Conservation (phyloP, 139 green algal species). For the Volvox reticuliferus region DNA sequence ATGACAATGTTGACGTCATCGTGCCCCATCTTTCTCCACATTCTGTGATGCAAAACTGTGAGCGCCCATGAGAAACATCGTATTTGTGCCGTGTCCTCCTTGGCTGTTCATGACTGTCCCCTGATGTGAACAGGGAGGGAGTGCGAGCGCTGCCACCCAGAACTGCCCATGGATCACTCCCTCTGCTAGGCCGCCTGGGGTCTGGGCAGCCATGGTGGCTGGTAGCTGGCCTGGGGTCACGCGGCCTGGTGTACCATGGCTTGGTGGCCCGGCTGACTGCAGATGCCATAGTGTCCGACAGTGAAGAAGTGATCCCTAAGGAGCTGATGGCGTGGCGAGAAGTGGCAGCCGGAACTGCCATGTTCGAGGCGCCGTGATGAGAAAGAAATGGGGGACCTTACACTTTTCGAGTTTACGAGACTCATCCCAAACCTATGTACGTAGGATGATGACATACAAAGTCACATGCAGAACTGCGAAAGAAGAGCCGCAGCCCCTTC, state of each 20-base stretch:
- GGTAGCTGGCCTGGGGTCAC: slow-evolving; percentile 79
- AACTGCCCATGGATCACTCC: slow-evolving; percentile 73
- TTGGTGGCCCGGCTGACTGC: slow-evolving; percentile 77
- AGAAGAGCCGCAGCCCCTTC: too few species aligned
- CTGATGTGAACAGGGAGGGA: slow-evolving; percentile 63
- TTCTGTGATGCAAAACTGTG: too few species aligned
- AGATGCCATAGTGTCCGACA: slow-evolving; percentile 57
- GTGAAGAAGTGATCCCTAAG: slow-evolving; percentile 59
- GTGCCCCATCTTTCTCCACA: too few species aligned
- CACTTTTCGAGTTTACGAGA: too few species aligned
- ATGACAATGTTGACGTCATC: too few species aligned
- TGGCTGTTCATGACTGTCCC: too few species aligned
- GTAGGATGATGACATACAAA: too few species aligned
- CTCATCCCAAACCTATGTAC: too few species aligned
- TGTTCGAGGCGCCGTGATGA: slow-evolving; percentile 32
- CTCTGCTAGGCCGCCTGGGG: slow-evolving; percentile 66
- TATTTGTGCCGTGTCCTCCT: too few species aligned
- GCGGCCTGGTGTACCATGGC: slow-evolving; percentile 91
- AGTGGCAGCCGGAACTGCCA: slow-evolving; percentile 25
- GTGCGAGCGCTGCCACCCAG: slow-evolving; percentile 81
- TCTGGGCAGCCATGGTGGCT: slow-evolving; percentile 67
- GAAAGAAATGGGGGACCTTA: background rate
- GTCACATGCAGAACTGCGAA: too few species aligned
- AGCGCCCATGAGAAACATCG: too few species aligned
- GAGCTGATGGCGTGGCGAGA: slow-evolving; percentile 50